Evolutionary conservation across 805 yeast genomes (phyloP).

Genomic region (Wickerhamiella galacta): DNA sequence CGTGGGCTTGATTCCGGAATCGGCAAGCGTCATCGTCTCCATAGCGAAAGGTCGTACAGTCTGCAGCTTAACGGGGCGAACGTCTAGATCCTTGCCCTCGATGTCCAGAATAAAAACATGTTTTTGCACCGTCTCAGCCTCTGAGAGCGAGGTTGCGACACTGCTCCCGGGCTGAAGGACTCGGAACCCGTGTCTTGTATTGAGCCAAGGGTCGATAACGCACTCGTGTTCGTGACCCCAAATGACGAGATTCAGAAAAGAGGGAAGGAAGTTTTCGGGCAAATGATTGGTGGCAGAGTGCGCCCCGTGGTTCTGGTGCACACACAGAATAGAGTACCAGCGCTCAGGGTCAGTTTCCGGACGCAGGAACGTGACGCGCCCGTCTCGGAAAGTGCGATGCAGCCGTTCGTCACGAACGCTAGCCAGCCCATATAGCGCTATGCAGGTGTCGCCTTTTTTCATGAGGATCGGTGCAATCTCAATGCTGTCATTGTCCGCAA

Average conservation of each 20-base stretch:
- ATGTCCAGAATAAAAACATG: slow-evolving; percentile 56
- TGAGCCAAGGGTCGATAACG: slow-evolving; percentile 43
- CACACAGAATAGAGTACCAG: slow-evolving; percentile 75
- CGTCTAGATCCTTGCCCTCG: slow-evolving; percentile 35
- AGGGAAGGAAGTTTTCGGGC: slow-evolving; percentile 73
- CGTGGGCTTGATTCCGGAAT: slow-evolving; percentile 8
- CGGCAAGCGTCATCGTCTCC: slow-evolving; percentile 41
- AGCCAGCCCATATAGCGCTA: slow-evolving; percentile 80
- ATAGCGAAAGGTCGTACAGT: slow-evolving; percentile 73
- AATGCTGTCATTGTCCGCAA: slow-evolving; percentile 57
- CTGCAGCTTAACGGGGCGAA: slow-evolving; percentile 46
- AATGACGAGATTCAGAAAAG: slow-evolving; percentile 61
- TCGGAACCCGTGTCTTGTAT: slow-evolving; percentile 44
- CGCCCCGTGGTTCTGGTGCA: slow-evolving; percentile 77
- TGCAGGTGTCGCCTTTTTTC: slow-evolving; percentile 63
- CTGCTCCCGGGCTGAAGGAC: slow-evolving; percentile 89
- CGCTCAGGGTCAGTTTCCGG: slow-evolving; percentile 42
- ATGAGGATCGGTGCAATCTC: slow-evolving; percentile 59
- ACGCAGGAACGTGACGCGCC: slow-evolving; percentile 58
- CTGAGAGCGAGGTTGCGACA: slow-evolving; percentile 76
- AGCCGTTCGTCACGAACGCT: slow-evolving; percentile 81
- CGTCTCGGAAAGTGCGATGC: slow-evolving; percentile 64
- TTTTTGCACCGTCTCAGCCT: slow-evolving; percentile 66
- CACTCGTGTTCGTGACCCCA: slow-evolving; percentile 99
- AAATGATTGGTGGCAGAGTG: slow-evolving; percentile 67